Evolutionary conservation across 208 protist genomes (phyloP), one percentile per base, ranked within the genome.

Genomic region (Trypanosomatidae sp.): DNA sequence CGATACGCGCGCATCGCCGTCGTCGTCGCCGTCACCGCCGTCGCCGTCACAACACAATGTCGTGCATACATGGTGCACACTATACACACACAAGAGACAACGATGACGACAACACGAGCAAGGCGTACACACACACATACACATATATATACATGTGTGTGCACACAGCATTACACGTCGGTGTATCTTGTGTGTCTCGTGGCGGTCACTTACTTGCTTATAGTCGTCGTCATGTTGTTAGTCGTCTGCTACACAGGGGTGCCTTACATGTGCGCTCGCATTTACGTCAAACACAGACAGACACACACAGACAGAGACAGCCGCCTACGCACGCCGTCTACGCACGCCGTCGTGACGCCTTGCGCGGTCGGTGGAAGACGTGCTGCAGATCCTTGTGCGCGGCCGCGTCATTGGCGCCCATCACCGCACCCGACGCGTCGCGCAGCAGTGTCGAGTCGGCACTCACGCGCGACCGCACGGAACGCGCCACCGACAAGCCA

Each of bases 391-490:
- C 59, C 24, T 69, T 71, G 27, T 64, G 35, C 22, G 22, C 50
- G 15, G 18, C 48, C 21, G 16, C 18, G 41, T 57, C 48, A 8
- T 49, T 60, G 39, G 30, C 11, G 15, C 70, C 73, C 5, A 66
- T 25, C 11, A 73, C 58, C 24, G 63, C 67, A 20, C 60, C 54
- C 10, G 65, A 66, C 21, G 83, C 64, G 42, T 86, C 74, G 8
- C 78, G 75, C 23, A 89, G 57, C 3, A 93, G 53, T 24, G 77
- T 85, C 15, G 71, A 56, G 57, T 93, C 80, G 21, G 65, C 64
- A 19, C 66, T 59, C n/a, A 93, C 65, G 7, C 39, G 32, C 38
- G 52, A 35, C 33, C 49, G 53, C 1, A 79, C 71, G 21, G 61
- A 73, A 25, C 69, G 71, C 2, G 71, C 55, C 18, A 93, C 80